Evolutionary conservation across 1,284 basidiomycete species (phyloP).

Genomic region (Apiotrichum mycotoxinovorans): DNA sequence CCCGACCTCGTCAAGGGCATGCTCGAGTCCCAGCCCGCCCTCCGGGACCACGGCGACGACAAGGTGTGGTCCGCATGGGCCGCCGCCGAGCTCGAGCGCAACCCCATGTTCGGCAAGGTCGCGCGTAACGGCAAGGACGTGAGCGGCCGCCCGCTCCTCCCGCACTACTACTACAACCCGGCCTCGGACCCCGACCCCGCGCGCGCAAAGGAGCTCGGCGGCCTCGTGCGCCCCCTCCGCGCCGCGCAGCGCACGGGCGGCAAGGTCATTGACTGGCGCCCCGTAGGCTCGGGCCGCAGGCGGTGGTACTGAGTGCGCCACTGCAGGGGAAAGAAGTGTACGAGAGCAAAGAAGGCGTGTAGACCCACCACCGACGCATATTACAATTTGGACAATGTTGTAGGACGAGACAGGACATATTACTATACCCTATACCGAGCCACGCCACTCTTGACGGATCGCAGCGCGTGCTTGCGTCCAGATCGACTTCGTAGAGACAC

Average conservation of each 20-base stretch:
- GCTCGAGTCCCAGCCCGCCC: constrained; percentile 47
- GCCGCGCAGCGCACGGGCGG: constrained; percentile 45
- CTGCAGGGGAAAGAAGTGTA: no score
- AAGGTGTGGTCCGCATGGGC: constrained; percentile 43
- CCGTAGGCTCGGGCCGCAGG: constrained; percentile 43
- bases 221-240: constrained; percentile 48
- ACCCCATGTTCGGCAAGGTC: constrained; percentile 50
- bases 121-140: constrained; percentile 49
- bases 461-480: no score
- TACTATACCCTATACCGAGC: no score
- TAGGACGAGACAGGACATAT: no score
- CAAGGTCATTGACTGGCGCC: constrained; percentile 50
- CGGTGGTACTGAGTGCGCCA: constrained; percentile 14
- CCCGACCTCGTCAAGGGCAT: constrained; percentile 49
- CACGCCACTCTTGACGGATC: no score
- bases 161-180: constrained; percentile 50
- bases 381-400: no score
- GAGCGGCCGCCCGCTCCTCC: constrained; percentile 45
- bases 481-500: no score
- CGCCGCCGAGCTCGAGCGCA: constrained; percentile 31
- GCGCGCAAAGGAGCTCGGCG: constrained; percentile 46
- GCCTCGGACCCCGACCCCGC: constrained; percentile 42
- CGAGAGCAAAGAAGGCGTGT: no score
- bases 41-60: constrained; percentile 40
- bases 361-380: no score